Conservation (phyloP, 116 monocot genomes). For the Papilionanthe hybrid region DNA sequence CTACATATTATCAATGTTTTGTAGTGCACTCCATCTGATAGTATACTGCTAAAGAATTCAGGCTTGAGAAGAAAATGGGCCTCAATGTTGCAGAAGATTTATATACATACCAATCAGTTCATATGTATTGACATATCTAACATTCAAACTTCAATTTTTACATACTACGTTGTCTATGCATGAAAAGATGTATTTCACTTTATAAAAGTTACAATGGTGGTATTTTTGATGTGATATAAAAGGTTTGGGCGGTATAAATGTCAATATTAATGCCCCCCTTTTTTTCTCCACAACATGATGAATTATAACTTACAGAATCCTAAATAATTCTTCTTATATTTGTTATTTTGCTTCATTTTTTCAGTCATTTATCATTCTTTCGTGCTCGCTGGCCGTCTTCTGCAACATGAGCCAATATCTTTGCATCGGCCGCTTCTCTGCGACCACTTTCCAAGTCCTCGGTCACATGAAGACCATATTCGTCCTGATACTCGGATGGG, state of each 20-base stretch:
- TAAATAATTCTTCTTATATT: not conserved
- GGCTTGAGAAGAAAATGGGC: not conserved
- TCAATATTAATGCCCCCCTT: not conserved
- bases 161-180: too few relatives aligned
- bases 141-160: too few relatives aligned
- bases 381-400: conserved; percentile 80
- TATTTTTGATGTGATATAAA: too few relatives aligned
- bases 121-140: too few relatives aligned
- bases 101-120: too few relatives aligned
- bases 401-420: conserved; percentile 99
- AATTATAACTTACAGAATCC: not conserved
- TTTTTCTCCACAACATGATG: not conserved
- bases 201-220: too few relatives aligned
- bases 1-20: not conserved
- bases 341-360: not conserved
- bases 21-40: not conserved
- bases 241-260: too few relatives aligned
- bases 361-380: conserved; percentile 92
- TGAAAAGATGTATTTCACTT: too few relatives aligned
- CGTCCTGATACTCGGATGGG: conserved; percentile 84
- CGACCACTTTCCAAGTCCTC: conserved; percentile 94
- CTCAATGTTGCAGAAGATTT: not conserved
- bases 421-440: conserved; percentile 97
- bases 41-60: not conserved
- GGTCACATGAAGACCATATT: conserved; percentile 99